Evolutionary conservation across 2,329 filamentous ascomycete species (phyloP), one percentile per base, ranked within the genome.

Genomic region (Aureobasidium sp.): DNA sequence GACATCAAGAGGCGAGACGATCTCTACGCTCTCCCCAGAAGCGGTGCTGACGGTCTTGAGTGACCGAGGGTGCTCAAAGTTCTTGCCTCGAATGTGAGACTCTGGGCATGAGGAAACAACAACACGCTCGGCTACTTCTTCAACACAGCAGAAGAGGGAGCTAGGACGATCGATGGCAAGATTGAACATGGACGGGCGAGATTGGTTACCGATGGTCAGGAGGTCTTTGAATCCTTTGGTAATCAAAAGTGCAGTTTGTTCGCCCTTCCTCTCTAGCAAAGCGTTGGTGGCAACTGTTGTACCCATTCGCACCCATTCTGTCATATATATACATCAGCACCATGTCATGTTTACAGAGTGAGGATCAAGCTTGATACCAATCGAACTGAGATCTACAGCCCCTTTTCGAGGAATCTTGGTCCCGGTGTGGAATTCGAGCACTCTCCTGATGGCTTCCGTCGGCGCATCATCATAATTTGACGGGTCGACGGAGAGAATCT

Each of bases 211-310:
- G 38, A 67, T 67, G 3, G 57, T 47, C 5, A 64, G 53, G 11
- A 63, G 39, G 42, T 67, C 65, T 25, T 58, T 57, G 56, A 66
- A 65, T 2, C 65, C 65, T 55, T 62, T 60, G 2, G 60, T 64
- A 8, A 59, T 59, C n/a, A 64, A 53, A 2, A 65, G 51, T 2
- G 62, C 63, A 5, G 54, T 54, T 30, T 56, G 51, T n/a, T 57
- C 62, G 24, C 63, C 63, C 56, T 64, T 64, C 14, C 63, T 54
- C 35, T 64, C 62, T 2, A 65, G 55, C 6, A 65, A 56, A 5
- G 63, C 63, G 24, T 65, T 65, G 6, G 63, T 65, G 3, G 62
- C 63, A 11, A 65, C 61, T 1, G 63, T 65, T 2, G 62, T 65
- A 22, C 53, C 56, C 60, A 60, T 56, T 8, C 56, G 52, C 11